Conservation (phyloP, 371 early-diverging fungal species). For the Actinomucor elegans region DNA sequence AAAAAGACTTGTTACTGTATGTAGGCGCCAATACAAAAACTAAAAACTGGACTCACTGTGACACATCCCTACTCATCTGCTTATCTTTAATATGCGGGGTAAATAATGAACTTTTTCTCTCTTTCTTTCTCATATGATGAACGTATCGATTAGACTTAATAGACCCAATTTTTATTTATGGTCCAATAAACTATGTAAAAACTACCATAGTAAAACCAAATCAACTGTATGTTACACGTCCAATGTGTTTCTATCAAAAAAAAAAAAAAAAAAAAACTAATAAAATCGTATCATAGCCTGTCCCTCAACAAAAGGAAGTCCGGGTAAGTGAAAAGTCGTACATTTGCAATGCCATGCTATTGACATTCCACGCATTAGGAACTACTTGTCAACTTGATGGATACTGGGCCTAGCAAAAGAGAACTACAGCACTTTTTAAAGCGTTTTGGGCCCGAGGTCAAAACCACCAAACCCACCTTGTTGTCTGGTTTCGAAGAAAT, state of each 20-base stretch:
- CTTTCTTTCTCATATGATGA: not conserved
- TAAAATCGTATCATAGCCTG: not conserved
- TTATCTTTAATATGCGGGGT: not conserved
- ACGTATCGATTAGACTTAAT: not conserved
- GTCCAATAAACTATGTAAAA: not conserved
- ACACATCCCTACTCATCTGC: conserved; percentile 1
- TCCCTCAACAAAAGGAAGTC: conserved; percentile 21
- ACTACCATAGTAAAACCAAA: not conserved
- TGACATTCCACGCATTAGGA: conserved; percentile 5
- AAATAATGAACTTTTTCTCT: not conserved
- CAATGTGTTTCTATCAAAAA: no score
- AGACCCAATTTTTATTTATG: not conserved
- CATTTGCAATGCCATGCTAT: not conserved
- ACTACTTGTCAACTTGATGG: conserved; percentile 32
- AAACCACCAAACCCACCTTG: conserved; percentile 5
- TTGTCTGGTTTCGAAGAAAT: conserved; percentile 8
- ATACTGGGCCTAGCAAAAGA: conserved; percentile 74
- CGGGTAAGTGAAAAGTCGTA: conserved; percentile 5
- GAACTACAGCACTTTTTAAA: conserved; percentile 77
- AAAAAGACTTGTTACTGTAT: conserved; percentile 7
- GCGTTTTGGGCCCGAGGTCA: conserved; percentile 50
- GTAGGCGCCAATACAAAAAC: not conserved
- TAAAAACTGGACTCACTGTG: conserved; percentile 14
- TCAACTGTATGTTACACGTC: not conserved
- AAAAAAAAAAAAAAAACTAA: no score